phyloP scores from a whole-genome alignment of 345 rosid genomes.

The Lagerstroemia speciosa region DNA sequence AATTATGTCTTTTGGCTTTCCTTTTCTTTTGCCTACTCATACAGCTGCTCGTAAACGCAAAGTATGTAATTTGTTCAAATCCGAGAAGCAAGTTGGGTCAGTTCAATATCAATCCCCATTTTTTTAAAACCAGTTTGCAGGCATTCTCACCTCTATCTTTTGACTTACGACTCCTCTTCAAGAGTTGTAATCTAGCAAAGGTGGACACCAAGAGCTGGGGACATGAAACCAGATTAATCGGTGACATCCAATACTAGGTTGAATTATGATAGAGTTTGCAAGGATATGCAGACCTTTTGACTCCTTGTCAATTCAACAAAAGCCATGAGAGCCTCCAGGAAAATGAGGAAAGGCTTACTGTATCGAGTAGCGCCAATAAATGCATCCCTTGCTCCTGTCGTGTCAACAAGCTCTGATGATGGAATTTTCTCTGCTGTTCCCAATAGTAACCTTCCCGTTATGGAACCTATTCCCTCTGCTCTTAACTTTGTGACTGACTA shows the following conservation, averaged over 20 bases:
- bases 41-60: too few relatives aligned
- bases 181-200: too few relatives aligned
- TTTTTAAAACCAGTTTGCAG: too few relatives aligned
- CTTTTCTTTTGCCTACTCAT: too few relatives aligned
- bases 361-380: slow-evolving; percentile 68
- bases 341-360: slow-evolving; percentile 28
- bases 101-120: too few relatives aligned
- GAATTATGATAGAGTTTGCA: background rate
- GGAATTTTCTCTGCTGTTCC: slow-evolving; percentile 79
- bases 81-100: too few relatives aligned
- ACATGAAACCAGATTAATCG: too few relatives aligned
- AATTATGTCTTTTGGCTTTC: too few relatives aligned
- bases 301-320: background rate
- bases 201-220: too few relatives aligned
- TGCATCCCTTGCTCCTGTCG: slow-evolving; percentile 89
- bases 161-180: too few relatives aligned
- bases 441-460: slow-evolving; percentile 44
- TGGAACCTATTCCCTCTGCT: slow-evolving; percentile 38
- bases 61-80: too few relatives aligned
- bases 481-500: slow-evolving; percentile 33
- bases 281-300: background rate
- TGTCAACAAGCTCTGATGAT: slow-evolving; percentile 58
- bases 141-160: too few relatives aligned
- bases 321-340: background rate
- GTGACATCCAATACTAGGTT: background rate